These are phyloP conservation scores for Cercospora sojina DNA, from an alignment of 2,329 filamentous ascomycete genomes.

Conservation along the genomic window DNA sequence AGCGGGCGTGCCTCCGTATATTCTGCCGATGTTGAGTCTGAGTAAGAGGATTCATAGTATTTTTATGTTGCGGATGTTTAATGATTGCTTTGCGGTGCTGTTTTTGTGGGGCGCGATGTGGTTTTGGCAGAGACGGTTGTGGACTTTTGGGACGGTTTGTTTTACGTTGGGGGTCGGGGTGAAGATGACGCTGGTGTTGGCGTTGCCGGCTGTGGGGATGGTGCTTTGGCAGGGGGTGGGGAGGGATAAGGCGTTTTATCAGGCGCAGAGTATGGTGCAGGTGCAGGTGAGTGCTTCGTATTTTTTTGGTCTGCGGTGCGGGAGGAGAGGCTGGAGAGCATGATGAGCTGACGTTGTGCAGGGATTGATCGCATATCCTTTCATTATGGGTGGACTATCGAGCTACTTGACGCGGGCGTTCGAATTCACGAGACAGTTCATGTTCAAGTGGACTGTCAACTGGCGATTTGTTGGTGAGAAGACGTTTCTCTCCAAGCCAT, in stretches of 20 bases:
- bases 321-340: not conserved
- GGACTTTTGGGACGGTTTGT: slow-evolving; percentile 68
- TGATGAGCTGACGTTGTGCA: slow-evolving; percentile 33
- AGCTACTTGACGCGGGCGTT: slow-evolving; percentile 83
- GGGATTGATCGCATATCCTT: slow-evolving; percentile 63
- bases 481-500: slow-evolving; percentile 68
- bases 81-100: slow-evolving; percentile 85
- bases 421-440: slow-evolving; percentile 84
- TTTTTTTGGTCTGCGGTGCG: too few species aligned
- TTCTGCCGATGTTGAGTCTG: slow-evolving; percentile 79
- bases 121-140: slow-evolving; percentile 70
- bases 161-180: slow-evolving; percentile 82
- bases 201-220: slow-evolving; percentile 75
- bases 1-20: slow-evolving; percentile 78
- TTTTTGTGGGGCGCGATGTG: slow-evolving; percentile 82
- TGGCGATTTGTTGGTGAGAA: slow-evolving; percentile 93
- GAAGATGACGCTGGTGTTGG: slow-evolving; percentile 89
- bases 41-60: slow-evolving; percentile 94
- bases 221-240: slow-evolving; percentile 74
- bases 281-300: slow-evolving; percentile 64
- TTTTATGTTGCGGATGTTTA: slow-evolving; percentile 89
- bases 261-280: slow-evolving; percentile 70
- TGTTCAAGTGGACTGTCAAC: slow-evolving; percentile 99
- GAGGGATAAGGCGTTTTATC: slow-evolving; percentile 61
- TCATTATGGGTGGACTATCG: slow-evolving; percentile 61